A percentile compares a stretch with the other conserved stretches of the same genome.
phyloP scores from a whole-genome alignment of 257 asterid genomes.

The Capsicum pubescens region DNA sequence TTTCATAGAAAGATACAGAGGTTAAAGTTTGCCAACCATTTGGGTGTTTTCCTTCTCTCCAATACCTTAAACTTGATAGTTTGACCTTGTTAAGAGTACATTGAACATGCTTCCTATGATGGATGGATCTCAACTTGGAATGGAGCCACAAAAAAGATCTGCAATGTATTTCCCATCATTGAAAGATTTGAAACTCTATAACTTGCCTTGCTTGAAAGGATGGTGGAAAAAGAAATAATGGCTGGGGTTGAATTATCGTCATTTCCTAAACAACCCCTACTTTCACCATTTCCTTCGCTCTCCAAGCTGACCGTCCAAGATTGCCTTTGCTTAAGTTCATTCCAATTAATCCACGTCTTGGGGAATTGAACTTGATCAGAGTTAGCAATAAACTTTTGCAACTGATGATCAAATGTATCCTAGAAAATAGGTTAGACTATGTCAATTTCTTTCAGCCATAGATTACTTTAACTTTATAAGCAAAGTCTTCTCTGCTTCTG shows the following conservation, averaged over 20 bases:
- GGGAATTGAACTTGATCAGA: background rate
- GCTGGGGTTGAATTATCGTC: background rate
- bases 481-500: no score
- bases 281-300: background rate
- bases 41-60: conserved; percentile 10
- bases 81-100: conserved; percentile 17
- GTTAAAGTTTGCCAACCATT: conserved; percentile 6
- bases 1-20: conserved; percentile 5
- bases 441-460: no score
- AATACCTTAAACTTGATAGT: conserved; percentile 1
- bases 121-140: conserved; percentile 3
- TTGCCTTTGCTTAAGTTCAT: conserved; percentile 12
- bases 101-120: conserved; percentile 6
- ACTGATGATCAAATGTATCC: no score
- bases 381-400: background rate
- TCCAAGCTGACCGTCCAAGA: conserved; percentile 3
- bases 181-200: conserved; percentile 7
- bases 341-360: background rate
- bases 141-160: background rate
- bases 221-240: conserved; percentile 11
- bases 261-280: background rate
- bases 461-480: no score
- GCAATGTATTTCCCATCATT: background rate
- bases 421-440: no score
- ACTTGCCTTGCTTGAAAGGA: conserved; percentile 16